Conservation (phyloP, 192 early-diverging fungal genomes). For the Entomortierella lignicola region DNA sequence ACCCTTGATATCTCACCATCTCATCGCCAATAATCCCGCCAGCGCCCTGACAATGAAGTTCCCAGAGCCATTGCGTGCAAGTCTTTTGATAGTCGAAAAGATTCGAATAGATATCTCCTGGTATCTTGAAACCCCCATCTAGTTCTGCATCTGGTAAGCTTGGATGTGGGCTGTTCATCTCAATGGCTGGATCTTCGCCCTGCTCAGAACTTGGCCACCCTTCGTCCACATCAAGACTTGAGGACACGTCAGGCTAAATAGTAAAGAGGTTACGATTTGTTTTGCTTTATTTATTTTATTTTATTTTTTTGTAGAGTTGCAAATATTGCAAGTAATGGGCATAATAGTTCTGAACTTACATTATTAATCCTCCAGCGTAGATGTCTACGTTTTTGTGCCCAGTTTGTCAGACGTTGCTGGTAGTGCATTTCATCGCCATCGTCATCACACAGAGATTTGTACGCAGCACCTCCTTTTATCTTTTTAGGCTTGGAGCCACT, state of each 20-base stretch:
- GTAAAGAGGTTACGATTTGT: too few species aligned
- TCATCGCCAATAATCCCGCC: slow-evolving; percentile 96
- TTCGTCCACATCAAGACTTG: slow-evolving; percentile 28
- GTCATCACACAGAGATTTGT: slow-evolving; percentile 47
- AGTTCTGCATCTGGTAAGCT: slow-evolving; percentile 63
- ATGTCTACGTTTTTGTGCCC: slow-evolving; percentile 62
- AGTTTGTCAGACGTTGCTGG: slow-evolving; percentile 61
- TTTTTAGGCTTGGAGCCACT: not conserved
- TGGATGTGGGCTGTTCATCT: slow-evolving; percentile 65
- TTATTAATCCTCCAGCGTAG: slow-evolving; percentile 39
- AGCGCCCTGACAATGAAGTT: slow-evolving; percentile 84
- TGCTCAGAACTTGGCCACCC: slow-evolving; percentile 47
- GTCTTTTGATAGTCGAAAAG: slow-evolving; percentile 94
- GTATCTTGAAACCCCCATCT: slow-evolving; percentile 68
- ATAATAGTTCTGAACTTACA: not conserved
- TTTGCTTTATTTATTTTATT: too few species aligned
- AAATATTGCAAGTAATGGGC: not conserved
- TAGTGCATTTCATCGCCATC: slow-evolving; percentile 62
- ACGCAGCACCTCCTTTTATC: slow-evolving; percentile 23
- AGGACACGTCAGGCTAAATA: slow-evolving; percentile 33
- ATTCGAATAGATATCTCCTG: slow-evolving; percentile 81
- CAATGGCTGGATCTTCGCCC: slow-evolving; percentile 51
- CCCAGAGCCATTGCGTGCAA: slow-evolving; percentile 88
- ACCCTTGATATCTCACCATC: slow-evolving; percentile 71
- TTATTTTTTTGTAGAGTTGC: too few species aligned